Conservation (phyloP, 495 filamentous ascomycete species). For the Talaromyces adpressus region DNA sequence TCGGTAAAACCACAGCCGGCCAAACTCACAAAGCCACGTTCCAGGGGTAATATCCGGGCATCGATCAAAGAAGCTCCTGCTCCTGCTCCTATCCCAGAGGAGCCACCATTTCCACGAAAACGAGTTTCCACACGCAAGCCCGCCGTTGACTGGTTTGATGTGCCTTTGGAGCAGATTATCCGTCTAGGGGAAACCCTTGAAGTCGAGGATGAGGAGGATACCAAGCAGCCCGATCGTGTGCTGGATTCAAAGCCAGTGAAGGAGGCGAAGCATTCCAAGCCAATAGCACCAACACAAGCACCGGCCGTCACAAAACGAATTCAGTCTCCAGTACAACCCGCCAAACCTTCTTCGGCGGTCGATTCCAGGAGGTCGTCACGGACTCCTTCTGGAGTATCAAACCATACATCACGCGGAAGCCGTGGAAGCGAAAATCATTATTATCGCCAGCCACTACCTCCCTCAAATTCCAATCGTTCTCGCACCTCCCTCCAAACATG, state of each 20-base stretch:
- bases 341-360: not conserved
- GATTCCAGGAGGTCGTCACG: not conserved
- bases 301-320: not conserved
- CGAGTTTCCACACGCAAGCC: not conserved
- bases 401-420: not conserved
- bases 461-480: slow-evolving; percentile 2
- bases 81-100: not conserved
- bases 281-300: not conserved
- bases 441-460: not conserved
- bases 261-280: not conserved
- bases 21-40: slow-evolving; percentile 20
- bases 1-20: slow-evolving; percentile 13
- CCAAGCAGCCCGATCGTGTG: not conserved
- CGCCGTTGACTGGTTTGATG: slow-evolving; percentile 10
- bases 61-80: not conserved
- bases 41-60: slow-evolving; percentile 4
- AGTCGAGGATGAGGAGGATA: not conserved
- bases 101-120: not conserved
- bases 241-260: not conserved
- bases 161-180: slow-evolving; percentile 7
- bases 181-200: not conserved
- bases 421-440: not conserved
- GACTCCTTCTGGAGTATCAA: not conserved
- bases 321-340: not conserved
- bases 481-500: slow-evolving; percentile 14